A percentile compares a stretch with the other conserved stretches of the same genome.
Evolutionary conservation across 441 rosid genomes (phyloP).

Genomic region (Populus hybrid): DNA sequence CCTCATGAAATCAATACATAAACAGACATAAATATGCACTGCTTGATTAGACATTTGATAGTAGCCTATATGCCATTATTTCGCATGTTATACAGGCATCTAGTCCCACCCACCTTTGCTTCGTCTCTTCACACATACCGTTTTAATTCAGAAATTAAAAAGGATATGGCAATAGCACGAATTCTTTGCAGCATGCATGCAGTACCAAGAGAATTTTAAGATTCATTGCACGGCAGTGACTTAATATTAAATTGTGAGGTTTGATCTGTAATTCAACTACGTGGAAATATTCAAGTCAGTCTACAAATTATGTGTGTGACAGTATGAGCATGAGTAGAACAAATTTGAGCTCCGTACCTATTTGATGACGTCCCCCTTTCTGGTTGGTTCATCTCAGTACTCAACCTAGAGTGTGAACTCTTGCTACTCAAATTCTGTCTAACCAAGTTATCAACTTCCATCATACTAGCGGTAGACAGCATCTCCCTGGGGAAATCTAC

Average conservation of each 20-base stretch:
- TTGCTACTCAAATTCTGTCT: constrained; percentile 21
- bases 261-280: neutral
- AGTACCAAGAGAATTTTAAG: neutral
- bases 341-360: constrained; percentile 32
- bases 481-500: constrained; percentile 33
- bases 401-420: constrained; percentile 26
- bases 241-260: neutral
- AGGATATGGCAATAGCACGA: neutral
- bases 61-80: neutral
- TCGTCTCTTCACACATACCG: neutral
- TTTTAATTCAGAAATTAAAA: neutral
- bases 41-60: neutral
- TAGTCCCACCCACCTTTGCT: neutral
- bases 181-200: neutral
- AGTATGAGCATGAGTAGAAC: constrained; percentile 4
- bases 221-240: neutral
- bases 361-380: constrained; percentile 24
- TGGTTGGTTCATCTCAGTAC: constrained; percentile 30
- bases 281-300: constrained; percentile 1
- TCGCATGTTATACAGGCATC: neutral
- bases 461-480: constrained; percentile 29
- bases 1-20: neutral
- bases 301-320: neutral
- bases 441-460: constrained; percentile 25
- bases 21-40: neutral